Base-by-base conservation (phyloP, 768 basidiomycete species). In the Trichaptum fuscoviolaceum region DNA sequence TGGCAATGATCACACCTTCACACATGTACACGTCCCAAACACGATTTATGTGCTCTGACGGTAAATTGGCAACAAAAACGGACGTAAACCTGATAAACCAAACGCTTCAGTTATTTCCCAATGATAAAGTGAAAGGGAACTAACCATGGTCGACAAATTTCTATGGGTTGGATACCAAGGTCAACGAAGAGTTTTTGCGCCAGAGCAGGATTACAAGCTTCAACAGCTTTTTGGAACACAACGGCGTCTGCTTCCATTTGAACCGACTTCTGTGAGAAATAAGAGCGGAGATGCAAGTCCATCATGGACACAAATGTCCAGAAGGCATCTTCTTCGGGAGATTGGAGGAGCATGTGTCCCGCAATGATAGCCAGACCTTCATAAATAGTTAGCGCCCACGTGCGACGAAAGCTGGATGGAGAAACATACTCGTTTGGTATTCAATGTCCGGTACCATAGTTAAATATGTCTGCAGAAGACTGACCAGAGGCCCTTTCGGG, bases 241-340 rank as follows among this genome's bases (percentile, higher is more conserved):
- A 84, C 80, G 0, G 90, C 84, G 67, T 94, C 93, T 8, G 94
- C 87, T 69, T 93, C 92, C 65, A 92, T 77, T 73, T 92, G 90
- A 1, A 81, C 79, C 1, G 81, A 77, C 63, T 77, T 82, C 2
- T 81, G 71, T 42, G 88, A 84, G 73, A 92, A 95, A 74, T 93
- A 93, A 0, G 87, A 80, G 1, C 92, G 88, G n/a, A 93, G 79
- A 69, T 93, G 87, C 0, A 85, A 83, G 70, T 94, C 91, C 92
- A 95, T 95, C 69, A 94, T 77, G 2, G 91, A 92, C 0, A 91
- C 83, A 73, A 94, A 93, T 23, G 91, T 93, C 92, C 92, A 95
- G 74, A 95, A 95, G 0, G 91, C 92, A 69, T 95, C 93, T 73
- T 95, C 93, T 69, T 95, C 92, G 0, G 92, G 93, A 0, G 91